These are phyloP conservation scores for Stephania yunnanensis DNA, from an alignment of 164 flowering plant genomes.

Conservation along the genomic window DNA sequence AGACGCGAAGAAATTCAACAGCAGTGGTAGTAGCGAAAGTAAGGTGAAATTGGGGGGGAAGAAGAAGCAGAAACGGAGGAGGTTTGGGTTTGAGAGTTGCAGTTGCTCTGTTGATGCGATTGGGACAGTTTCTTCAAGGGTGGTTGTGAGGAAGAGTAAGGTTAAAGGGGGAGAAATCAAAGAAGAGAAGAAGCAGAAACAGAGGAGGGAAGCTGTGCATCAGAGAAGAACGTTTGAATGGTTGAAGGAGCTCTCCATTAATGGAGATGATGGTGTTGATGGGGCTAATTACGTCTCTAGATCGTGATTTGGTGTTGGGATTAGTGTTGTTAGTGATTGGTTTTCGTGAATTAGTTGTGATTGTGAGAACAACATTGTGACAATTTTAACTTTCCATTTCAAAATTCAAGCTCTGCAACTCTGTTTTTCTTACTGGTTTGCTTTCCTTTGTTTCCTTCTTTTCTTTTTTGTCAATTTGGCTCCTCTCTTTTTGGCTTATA, in stretches of 20 bases:
- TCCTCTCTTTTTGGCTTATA: neutral
- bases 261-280: slow-evolving; percentile 9
- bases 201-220: slow-evolving; percentile 39
- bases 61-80: slow-evolving; percentile 10
- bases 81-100: slow-evolving; percentile 29
- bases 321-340: neutral
- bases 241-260: slow-evolving; percentile 64
- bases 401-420: neutral
- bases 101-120: slow-evolving; percentile 42
- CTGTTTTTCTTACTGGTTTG: neutral
- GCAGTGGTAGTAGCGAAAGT: slow-evolving; percentile 27
- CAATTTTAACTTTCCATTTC: too few relatives aligned
- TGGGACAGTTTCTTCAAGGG: slow-evolving; percentile 32
- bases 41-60: neutral
- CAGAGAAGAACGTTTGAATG: slow-evolving; percentile 71
- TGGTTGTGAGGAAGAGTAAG: slow-evolving; percentile 12
- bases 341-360: neutral
- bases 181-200: slow-evolving; percentile 8
- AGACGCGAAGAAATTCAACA: slow-evolving; percentile 19
- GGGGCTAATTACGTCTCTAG: slow-evolving; percentile 5
- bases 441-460: neutral
- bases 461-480: neutral
- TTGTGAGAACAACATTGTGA: neutral
- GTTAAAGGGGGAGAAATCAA: slow-evolving; percentile 9
- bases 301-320: neutral